phyloP scores from a whole-genome alignment of 2,329 filamentous ascomycete species.

The Parafenestella ontariensis region DNA sequence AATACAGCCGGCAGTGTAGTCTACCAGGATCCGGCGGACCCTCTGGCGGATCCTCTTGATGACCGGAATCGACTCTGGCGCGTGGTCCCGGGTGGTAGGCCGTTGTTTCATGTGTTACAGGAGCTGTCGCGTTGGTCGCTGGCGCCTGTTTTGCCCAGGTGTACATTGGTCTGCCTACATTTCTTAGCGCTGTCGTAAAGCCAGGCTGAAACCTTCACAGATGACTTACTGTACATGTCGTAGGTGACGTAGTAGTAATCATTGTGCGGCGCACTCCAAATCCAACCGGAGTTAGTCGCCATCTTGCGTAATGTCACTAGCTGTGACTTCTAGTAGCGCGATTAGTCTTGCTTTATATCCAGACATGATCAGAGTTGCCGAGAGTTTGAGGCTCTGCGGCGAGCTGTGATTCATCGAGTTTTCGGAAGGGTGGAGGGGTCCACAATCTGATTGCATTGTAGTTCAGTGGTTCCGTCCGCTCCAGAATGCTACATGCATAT shows the following conservation, averaged over 20 bases:
- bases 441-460: too few species aligned
- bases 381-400: too few species aligned
- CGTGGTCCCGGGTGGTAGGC: too few species aligned
- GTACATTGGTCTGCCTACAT: neutral
- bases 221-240: slow-evolving; percentile 2
- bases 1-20: neutral
- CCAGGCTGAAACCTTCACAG: neutral
- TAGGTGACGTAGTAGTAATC: slow-evolving; percentile 12
- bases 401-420: too few species aligned
- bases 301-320: slow-evolving; percentile 1
- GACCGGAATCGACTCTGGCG: neutral
- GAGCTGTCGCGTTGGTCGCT: neutral
- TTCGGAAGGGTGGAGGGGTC: too few species aligned
- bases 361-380: too few species aligned
- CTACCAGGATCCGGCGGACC: neutral
- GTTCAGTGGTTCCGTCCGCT: too few species aligned
- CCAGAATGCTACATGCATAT: too few species aligned
- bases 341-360: too few species aligned
- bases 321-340: neutral
- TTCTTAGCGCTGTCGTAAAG: neutral
- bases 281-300: slow-evolving; percentile 6
- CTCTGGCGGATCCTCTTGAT: neutral
- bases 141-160: neutral
- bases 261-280: slow-evolving; percentile 3
- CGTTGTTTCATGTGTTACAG: too few species aligned